phyloP scores from a whole-genome alignment of 2,329 filamentous ascomycete species.

The Rhytidhysteron rufulum region DNA sequence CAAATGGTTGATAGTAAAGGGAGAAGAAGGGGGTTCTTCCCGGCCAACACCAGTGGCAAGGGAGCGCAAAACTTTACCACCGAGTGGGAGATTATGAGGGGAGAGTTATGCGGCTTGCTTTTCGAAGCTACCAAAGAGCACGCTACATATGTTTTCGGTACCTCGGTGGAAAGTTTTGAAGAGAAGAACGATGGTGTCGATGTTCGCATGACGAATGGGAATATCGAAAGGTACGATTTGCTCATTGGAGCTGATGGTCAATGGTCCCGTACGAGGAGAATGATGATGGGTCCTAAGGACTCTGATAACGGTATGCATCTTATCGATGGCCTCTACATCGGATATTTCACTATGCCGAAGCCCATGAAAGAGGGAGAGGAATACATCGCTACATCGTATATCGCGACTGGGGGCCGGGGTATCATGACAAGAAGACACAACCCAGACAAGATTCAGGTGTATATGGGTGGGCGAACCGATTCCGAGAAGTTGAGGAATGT shows the following conservation, averaged over 20 bases:
- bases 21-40: conserved; percentile 12
- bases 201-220: conserved; percentile 6
- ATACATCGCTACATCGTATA: conserved; percentile 11
- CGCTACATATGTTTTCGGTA: conserved; percentile 11
- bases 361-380: conserved; percentile 6
- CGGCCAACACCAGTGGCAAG: conserved; percentile 14
- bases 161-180: conserved; percentile 3
- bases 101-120: conserved; percentile 25
- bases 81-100: conserved; percentile 18
- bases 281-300: conserved; percentile 8
- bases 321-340: conserved; percentile 8
- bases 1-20: conserved; percentile 27
- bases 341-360: conserved; percentile 9
- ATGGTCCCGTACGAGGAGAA: conserved; percentile 10
- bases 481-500: conserved; percentile 7
- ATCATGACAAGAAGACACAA: conserved; percentile 19
- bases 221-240: conserved; percentile 4
- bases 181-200: conserved; percentile 3
- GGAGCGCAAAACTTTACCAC: conserved; percentile 9
- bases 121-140: conserved; percentile 9
- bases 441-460: conserved; percentile 16
- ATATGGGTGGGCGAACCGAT: conserved; percentile 6
- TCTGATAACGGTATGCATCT: conserved; percentile 4
- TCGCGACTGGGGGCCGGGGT: conserved; percentile 4
- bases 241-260: conserved; percentile 12